Base-by-base conservation (phyloP, 192 early-diverging fungal genomes). In the Backusella parvicylindrica region DNA sequence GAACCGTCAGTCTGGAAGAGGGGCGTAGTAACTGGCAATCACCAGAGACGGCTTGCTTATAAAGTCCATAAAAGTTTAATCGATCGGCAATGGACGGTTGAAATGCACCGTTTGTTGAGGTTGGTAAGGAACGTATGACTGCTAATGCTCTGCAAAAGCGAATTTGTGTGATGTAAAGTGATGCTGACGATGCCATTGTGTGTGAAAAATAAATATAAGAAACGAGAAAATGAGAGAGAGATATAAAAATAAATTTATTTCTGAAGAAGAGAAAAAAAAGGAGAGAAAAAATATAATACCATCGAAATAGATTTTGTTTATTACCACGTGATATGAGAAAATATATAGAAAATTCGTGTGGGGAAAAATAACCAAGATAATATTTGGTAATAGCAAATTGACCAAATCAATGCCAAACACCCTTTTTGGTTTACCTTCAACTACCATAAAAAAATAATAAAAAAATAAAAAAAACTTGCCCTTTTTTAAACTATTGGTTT, bases 51-150 rank as follows among this genome's bases (percentile, higher is more conserved):
- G 74, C 70, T 50, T 80, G 79, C 50, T 76, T 80, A 47, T 80
- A 80, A 56, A 80, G 70, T 28, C 79, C 74, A 30, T 80, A 80
- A 12, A 80, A 56, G 4, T 80, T 80, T 32, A 80, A 66, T 72
- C 66, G 72, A 37, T 80, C 79, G 1, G 64, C 30, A 41, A 70
- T 31, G 15, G 68, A 67, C 13, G 71, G 77, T 63, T 78, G 71
- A 28, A 72, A 38, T 11, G 71, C 21, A 23, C 53, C 71, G 32
- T 31, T 41, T 37, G 37, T 31, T 26, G 33, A 35, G 16, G 32
- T 63, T 26, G 71, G 71, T 72, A 72, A 63, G 12, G 71, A 63
- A 6, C 71, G 71, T 30, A 72, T 35, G 3, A 72, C 71, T 1
- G 71, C 71, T 37, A 72, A 26, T 56, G 71, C 71, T 38, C 71